These are phyloP conservation scores for Yamadazyma endophytica DNA, from an alignment of 805 yeast genomes.

Conservation along the genomic window DNA sequence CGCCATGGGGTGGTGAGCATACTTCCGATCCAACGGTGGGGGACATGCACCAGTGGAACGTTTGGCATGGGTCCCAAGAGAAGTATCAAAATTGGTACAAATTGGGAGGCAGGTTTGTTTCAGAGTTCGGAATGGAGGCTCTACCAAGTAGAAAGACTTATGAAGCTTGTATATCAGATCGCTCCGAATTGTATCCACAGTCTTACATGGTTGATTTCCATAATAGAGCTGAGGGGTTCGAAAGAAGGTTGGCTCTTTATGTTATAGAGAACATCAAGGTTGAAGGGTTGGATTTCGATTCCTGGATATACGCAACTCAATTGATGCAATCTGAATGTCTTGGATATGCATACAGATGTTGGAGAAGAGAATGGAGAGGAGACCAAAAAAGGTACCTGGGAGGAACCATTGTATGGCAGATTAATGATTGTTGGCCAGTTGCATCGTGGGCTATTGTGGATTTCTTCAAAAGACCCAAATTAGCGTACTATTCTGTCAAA, in stretches of 20 bases:
- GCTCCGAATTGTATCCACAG: slow-evolving; percentile 40
- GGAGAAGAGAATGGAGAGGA: slow-evolving; percentile 45
- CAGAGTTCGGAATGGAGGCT: slow-evolving; percentile 54
- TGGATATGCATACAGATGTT: slow-evolving; percentile 41
- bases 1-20: slow-evolving; percentile 43
- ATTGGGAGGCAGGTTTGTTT: slow-evolving; percentile 45
- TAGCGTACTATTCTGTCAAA: slow-evolving; percentile 45
- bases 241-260: slow-evolving; percentile 40
- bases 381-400: slow-evolving; percentile 26
- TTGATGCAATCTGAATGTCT: slow-evolving; percentile 50
- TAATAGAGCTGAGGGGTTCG: slow-evolving; percentile 44
- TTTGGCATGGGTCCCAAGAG: slow-evolving; percentile 48
- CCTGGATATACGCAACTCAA: slow-evolving; percentile 37
- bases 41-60: slow-evolving; percentile 54
- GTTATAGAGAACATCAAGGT: slow-evolving; percentile 43
- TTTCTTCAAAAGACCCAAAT: slow-evolving; percentile 37
- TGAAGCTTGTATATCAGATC: slow-evolving; percentile 31
- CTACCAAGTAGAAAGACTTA: slow-evolving; percentile 38
- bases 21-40: slow-evolving; percentile 35
- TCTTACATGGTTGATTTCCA: slow-evolving; percentile 42
- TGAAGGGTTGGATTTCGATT: slow-evolving; percentile 26
- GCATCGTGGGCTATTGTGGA: slow-evolving; percentile 50
- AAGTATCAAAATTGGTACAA: slow-evolving; percentile 47
- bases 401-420: slow-evolving; percentile 52
- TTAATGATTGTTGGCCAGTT: slow-evolving; percentile 52